Evolutionary conservation across 1,139 yeast genomes (phyloP).

Genomic region (Debaryomyces subglobosus): DNA sequence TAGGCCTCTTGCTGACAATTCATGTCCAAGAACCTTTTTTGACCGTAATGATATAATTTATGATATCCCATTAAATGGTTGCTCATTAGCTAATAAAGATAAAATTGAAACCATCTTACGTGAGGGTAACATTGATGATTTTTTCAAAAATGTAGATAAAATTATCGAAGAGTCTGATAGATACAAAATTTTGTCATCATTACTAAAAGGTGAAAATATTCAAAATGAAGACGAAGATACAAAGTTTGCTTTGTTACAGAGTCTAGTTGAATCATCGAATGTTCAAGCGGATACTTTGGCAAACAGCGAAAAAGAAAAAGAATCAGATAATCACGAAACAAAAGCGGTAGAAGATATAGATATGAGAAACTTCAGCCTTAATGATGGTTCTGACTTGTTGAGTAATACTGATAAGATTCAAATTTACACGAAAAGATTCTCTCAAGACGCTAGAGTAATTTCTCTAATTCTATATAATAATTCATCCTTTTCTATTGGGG

Average conservation of each 20-base stretch:
- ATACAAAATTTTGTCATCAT: slow-evolving; percentile 25
- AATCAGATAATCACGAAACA: slow-evolving; percentile 5
- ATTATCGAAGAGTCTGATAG: slow-evolving; percentile 29
- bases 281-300: neutral
- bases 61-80: slow-evolving; percentile 33
- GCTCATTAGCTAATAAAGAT: slow-evolving; percentile 21
- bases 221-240: slow-evolving; percentile 23
- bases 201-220: slow-evolving; percentile 14
- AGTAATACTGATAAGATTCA: slow-evolving; percentile 10
- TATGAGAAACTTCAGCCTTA: neutral
- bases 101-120: slow-evolving; percentile 23
- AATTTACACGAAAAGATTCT: slow-evolving; percentile 22
- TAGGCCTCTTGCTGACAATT: neutral
- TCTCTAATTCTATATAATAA: slow-evolving; percentile 32
- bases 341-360: neutral
- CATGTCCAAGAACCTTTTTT: neutral
- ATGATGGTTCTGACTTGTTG: neutral
- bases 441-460: slow-evolving; percentile 27
- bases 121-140: slow-evolving; percentile 23
- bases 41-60: slow-evolving; percentile 19
- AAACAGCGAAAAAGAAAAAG: neutral
- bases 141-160: slow-evolving; percentile 25
- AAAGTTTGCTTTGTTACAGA: slow-evolving; percentile 25
- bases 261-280: slow-evolving; percentile 19
- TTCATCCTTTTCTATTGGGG: slow-evolving; percentile 26